A percentile compares a stretch with the other conserved stretches of the same genome.
These are phyloP conservation scores for Takashimella koratensis DNA, from an alignment of 1,284 basidiomycete genomes.

Conservation along the genomic window DNA sequence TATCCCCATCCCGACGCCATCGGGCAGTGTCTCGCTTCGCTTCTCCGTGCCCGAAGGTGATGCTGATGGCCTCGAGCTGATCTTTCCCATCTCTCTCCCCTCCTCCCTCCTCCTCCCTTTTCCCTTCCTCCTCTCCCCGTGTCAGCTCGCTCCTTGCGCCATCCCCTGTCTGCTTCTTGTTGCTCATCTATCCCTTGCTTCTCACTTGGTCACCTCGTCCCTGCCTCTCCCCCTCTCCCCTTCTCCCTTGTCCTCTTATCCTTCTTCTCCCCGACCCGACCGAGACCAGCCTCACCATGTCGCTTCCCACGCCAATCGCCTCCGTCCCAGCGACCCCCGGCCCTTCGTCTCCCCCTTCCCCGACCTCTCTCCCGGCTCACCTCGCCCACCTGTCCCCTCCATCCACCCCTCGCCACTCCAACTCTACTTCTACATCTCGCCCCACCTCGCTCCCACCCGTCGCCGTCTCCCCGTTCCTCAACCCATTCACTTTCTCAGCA, in stretches of 20 bases:
- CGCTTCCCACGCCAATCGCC: not conserved
- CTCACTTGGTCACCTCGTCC: not conserved
- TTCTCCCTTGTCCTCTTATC: not conserved
- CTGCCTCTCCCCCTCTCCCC: not conserved
- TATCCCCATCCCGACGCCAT: too few species aligned
- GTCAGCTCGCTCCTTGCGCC: not conserved
- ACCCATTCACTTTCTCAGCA: not conserved
- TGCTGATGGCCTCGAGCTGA: too few species aligned
- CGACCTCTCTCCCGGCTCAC: not conserved
- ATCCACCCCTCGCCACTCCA: not conserved
- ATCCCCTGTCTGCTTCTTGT: not conserved
- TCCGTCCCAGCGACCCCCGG: not conserved
- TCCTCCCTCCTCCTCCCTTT: not conserved
- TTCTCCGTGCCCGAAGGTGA: too few species aligned
- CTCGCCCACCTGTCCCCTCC: not conserved
- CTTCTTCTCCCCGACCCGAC: constrained; percentile 1
- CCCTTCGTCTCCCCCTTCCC: not conserved
- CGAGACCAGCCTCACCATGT: not conserved
- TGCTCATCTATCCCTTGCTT: not conserved
- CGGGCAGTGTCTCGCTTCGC: too few species aligned
- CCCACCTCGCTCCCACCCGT: not conserved
- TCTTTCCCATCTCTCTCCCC: too few species aligned
- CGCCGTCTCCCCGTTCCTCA: not conserved
- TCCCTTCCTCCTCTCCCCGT: not conserved
- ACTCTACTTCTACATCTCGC: not conserved